These are phyloP conservation scores for Antrodiella citrinella DNA, from an alignment of 768 basidiomycete species.

Conservation along the genomic window DNA sequence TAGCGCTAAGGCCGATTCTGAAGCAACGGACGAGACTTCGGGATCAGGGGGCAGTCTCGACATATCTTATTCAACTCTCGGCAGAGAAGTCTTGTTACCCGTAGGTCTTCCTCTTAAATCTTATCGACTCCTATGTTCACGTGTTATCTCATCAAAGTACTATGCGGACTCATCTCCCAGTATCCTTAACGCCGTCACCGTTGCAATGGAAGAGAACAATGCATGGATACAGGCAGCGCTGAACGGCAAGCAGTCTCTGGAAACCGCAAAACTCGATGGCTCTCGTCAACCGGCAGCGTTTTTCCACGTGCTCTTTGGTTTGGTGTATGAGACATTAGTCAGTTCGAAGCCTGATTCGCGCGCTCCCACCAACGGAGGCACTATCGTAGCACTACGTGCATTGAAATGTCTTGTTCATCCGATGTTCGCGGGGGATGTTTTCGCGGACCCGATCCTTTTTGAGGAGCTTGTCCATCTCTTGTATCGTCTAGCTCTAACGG, in stretches of 20 bases:
- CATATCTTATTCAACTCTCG: conserved; percentile 78
- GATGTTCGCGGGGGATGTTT: conserved; percentile 72
- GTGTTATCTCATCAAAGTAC: too few species aligned
- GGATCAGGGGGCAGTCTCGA: conserved; percentile 64
- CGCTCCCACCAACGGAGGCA: conserved; percentile 31
- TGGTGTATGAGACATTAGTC: conserved; percentile 85
- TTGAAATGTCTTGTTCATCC: conserved; percentile 74
- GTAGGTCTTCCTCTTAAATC: conserved; percentile 42
- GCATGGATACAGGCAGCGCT: conserved; percentile 69
- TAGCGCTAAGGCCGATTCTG: conserved; percentile 81
- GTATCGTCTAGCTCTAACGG: conserved; percentile 86
- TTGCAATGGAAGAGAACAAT: conserved; percentile 65
- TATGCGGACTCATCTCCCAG: conserved; percentile 77
- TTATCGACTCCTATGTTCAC: too few species aligned
- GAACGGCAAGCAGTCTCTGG: conserved; percentile 54
- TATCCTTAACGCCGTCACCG: conserved; percentile 80
- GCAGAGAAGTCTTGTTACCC: conserved; percentile 84
- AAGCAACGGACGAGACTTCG: conserved; percentile 61
- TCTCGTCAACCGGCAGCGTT: conserved; percentile 62
- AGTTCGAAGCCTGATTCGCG: conserved; percentile 56
- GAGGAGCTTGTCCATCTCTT: conserved; percentile 85
- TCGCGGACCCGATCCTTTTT: conserved; percentile 76
- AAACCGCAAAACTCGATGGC: conserved; percentile 16
- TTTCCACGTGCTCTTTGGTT: conserved; percentile 87
- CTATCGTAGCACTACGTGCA: conserved; percentile 61